A percentile compares a stretch with the other conserved stretches of the same genome.
phyloP scores from a whole-genome alignment of 805 yeast genomes.

The Saturnispora hagleri region DNA sequence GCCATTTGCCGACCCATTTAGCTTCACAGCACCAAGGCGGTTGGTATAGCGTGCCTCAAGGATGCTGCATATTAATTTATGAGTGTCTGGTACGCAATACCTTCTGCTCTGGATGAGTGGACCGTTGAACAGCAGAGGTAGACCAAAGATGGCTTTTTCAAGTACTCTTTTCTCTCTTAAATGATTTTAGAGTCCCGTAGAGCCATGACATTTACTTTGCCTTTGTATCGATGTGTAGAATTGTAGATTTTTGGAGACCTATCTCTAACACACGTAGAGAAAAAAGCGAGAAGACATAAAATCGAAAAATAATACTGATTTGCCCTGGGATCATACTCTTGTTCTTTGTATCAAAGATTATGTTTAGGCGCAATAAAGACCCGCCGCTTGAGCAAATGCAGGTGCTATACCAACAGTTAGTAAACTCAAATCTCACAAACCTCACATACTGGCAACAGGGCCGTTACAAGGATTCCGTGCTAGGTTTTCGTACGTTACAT shows the following conservation, averaged over 20 bases:
- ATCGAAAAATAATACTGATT: not conserved
- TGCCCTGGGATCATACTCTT: not conserved
- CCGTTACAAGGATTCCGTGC: not conserved
- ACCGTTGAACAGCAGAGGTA: slow-evolving; percentile 7
- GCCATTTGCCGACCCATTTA: slow-evolving; percentile 1
- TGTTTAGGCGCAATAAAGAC: slow-evolving; percentile 8
- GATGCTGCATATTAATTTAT: slow-evolving; percentile 13
- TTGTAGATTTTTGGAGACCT: not conserved
- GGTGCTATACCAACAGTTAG: slow-evolving; percentile 9
- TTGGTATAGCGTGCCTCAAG: not conserved
- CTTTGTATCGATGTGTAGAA: not conserved
- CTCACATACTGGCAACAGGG: slow-evolving; percentile 5
- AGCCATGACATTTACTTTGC: slow-evolving; percentile 6
- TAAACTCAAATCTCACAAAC: slow-evolving; percentile 3
- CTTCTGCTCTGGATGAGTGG: not conserved
- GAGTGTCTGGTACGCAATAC: slow-evolving; percentile 3
- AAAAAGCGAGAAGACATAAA: not conserved
- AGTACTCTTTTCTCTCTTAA: not conserved
- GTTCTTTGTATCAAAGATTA: not conserved
- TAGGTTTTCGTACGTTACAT: slow-evolving; percentile 2
- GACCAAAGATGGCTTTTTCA: slow-evolving; percentile 4
- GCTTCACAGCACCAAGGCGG: not conserved
- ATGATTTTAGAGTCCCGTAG: slow-evolving; percentile 11
- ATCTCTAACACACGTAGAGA: not conserved
- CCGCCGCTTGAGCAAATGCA: slow-evolving; percentile 9